Base-by-base conservation (phyloP, 208 protist species). In the Wallacemonas rigidus region DNA sequence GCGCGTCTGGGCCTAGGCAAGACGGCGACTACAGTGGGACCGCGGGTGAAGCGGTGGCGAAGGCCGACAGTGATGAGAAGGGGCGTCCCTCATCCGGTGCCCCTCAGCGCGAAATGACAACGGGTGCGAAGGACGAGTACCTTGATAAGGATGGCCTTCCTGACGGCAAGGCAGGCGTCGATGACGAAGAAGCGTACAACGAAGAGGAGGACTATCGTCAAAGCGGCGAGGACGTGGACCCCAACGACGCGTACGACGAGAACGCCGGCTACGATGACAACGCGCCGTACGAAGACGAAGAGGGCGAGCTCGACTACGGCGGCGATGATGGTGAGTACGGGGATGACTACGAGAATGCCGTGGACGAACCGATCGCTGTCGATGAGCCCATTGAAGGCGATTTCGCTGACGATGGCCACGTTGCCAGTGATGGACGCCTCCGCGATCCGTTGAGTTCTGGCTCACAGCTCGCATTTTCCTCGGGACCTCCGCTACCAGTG, bases 251-350 rank as follows among this genome's bases (percentile, higher is more conserved):
- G 26, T 51, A 60, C 15, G 47, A 53, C 40, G 48, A 53, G 6
- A 39, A 15, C 45, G 67, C 47, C 54, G 1, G 36, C 41, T 15
- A 45, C 17, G 51, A 50, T 35, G 41, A 60, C 6, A 60, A 45
- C 41, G 39, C 41, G 5, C n/a, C 44, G 41, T 68, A 70, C 48
- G 65, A 35, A 3, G 51, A 69, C 40, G 40, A 69, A 4, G 38
- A 53, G 14, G 43, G 54, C 51, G 50, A 36, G 47, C 55, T 12
- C 6, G 12, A 26, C n/a, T 81, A 79, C 58, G 69, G 79, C 44
- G 48, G 80, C 38, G 71, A 74, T n/a, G 82, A 84, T 45, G 78
- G 69, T 15, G 77, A 38, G 58, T 54, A 60, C 45, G 69, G 60
- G 15, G 60, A 71, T n/a, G 74, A 63, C 38, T 69, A 60, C 45